phyloP scores from a whole-genome alignment of 2,329 filamentous ascomycete genomes.

The Cryoendolithus antarcticus region DNA sequence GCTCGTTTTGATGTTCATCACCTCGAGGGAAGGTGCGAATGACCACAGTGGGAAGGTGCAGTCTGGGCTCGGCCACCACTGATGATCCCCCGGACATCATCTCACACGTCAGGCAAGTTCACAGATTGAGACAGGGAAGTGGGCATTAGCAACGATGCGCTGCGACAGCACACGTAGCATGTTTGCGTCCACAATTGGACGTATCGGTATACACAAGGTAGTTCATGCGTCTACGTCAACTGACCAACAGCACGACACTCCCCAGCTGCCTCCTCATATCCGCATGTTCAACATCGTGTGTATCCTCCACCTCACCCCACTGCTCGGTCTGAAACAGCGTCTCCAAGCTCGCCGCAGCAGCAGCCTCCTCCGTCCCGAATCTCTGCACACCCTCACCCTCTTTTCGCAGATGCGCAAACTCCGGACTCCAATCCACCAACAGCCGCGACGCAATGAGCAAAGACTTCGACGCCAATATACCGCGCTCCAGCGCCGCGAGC shows the following conservation, averaged over 20 bases:
- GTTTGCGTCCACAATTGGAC: too few species aligned
- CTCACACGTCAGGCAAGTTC: too few species aligned
- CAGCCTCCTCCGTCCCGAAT: constrained; percentile 4
- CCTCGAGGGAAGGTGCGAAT: too few species aligned
- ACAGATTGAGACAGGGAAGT: too few species aligned
- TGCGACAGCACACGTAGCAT: too few species aligned
- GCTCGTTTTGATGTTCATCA: too few species aligned
- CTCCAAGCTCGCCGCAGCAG: constrained; percentile 55
- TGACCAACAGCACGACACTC: constrained; percentile 68
- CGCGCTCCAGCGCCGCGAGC: constrained; percentile 75
- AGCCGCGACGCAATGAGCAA: constrained; percentile 65
- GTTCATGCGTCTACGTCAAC: constrained; percentile 7
- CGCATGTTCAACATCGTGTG: constrained; percentile 90
- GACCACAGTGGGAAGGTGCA: too few species aligned
- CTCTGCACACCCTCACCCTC: constrained; percentile 70
- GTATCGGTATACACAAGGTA: too few species aligned
- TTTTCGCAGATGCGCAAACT: constrained; percentile 36
- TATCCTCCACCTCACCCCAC: constrained; percentile 97
- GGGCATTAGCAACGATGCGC: too few species aligned
- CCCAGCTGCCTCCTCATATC: constrained; percentile 80
- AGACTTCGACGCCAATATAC: constrained; percentile 74
- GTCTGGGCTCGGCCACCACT: too few species aligned
- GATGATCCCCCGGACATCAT: too few species aligned
- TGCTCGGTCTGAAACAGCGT: constrained; percentile 78
- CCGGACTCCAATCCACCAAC: constrained; percentile 77